Conservation (phyloP, 176 grass and related monocot genomes). For the Miscanthus lutarioriparius region DNA sequence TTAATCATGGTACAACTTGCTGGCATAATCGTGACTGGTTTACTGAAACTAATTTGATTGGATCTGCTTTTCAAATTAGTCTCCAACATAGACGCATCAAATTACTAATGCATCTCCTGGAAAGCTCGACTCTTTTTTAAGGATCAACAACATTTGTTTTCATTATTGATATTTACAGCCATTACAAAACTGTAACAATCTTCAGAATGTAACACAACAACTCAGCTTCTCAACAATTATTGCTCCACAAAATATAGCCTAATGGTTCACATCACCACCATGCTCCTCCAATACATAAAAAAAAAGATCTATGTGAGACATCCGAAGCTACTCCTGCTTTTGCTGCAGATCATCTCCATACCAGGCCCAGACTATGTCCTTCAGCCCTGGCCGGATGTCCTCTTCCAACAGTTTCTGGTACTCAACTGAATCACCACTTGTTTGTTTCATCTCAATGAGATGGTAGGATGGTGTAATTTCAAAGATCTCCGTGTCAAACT, state of each 20-base stretch:
- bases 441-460: conserved; percentile 81
- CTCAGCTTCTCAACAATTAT: background rate
- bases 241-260: background rate
- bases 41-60: background rate
- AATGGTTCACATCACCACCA: background rate
- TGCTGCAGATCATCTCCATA: conserved; percentile 52
- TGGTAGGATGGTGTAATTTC: conserved; percentile 55
- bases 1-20: too few relatives aligned
- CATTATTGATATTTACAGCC: background rate
- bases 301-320: background rate
- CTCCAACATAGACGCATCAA: background rate
- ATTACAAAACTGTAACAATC: conserved; percentile 1
- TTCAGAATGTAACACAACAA: conserved; percentile 1
- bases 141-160: background rate
- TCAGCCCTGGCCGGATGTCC: conserved; percentile 60
- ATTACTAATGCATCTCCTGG: background rate
- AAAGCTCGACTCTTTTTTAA: background rate
- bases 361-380: conserved; percentile 78
- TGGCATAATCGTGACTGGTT: background rate
- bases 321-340: conserved; percentile 39
- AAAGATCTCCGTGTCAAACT: conserved; percentile 69
- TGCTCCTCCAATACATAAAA: background rate
- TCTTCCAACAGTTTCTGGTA: conserved; percentile 66
- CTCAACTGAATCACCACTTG: conserved; percentile 67
- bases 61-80: background rate